Percentiles rank a stretch among this genome's conserved stretches.
These are phyloP conservation scores for Cornus controversa DNA, from an alignment of 148 eudicot species.

Conservation along the genomic window DNA sequence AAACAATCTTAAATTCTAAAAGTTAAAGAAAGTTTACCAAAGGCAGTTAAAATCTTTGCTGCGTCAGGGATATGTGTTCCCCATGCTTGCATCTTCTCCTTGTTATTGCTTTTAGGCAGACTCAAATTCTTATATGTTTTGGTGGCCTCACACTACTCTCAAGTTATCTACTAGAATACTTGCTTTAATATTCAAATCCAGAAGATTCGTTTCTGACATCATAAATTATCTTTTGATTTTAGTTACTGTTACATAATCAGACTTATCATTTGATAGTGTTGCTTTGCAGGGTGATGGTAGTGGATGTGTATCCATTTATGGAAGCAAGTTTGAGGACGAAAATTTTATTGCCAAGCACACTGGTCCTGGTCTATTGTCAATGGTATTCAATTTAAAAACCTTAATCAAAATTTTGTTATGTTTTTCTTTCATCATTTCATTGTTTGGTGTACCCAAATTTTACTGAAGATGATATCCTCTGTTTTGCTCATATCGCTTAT, in stretches of 20 bases:
- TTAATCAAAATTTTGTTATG: slow-evolving; percentile 7
- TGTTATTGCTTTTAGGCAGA: no score
- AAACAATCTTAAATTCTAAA: neutral
- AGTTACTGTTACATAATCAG: no score
- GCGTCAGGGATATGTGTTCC: neutral
- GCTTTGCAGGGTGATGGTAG: slow-evolving; percentile 84
- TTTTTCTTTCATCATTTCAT: slow-evolving; percentile 1
- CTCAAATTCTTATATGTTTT: no score
- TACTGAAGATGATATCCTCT: no score
- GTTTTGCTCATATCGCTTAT: no score
- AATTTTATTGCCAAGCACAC: slow-evolving; percentile 95
- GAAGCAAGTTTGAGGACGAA: slow-evolving; percentile 93
- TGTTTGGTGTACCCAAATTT: no score
- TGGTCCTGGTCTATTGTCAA: slow-evolving; percentile 89
- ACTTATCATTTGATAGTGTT: slow-evolving; percentile 20
- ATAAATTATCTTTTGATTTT: neutral
- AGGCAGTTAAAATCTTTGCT: neutral
- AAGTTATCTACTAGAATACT: no score
- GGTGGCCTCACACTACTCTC: no score
- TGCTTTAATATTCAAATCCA: no score
- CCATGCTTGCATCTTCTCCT: neutral
- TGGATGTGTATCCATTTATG: slow-evolving; percentile 83
- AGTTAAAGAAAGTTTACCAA: no score
- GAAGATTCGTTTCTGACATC: no score
- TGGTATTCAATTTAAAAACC: slow-evolving; percentile 42